Evolutionary conservation across 768 basidiomycete species (phyloP).

Genomic region (Suillus variegatus): DNA sequence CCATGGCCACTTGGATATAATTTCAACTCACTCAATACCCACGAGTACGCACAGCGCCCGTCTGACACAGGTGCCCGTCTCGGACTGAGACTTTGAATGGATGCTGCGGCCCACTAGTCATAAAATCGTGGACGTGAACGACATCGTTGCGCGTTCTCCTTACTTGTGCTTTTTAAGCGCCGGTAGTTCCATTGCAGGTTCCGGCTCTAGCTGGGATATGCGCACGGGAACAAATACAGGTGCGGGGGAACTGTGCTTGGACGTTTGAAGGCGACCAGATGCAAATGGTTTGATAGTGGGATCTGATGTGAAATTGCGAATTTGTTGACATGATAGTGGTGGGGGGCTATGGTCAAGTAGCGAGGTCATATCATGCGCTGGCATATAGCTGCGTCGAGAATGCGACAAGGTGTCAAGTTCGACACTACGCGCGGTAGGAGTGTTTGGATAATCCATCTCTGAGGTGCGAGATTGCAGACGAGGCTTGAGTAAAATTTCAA

Average conservation of each 20-base stretch:
- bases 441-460: too few species aligned
- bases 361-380: conserved; percentile 3
- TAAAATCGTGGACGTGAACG: background rate
- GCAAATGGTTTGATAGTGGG: background rate
- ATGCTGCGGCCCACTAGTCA: background rate
- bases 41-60: background rate
- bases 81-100: background rate
- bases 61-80: background rate
- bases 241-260: conserved; percentile 20
- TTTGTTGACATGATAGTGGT: conserved; percentile 6
- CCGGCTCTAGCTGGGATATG: conserved; percentile 32
- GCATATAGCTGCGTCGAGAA: background rate
- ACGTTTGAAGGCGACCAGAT: background rate
- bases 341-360: background rate
- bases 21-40: background rate
- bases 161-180: conserved; percentile 2
- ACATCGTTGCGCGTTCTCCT: background rate
- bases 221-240: conserved; percentile 25
- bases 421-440: background rate
- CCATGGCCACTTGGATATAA: background rate
- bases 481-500: conserved; percentile 18
- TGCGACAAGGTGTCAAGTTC: background rate
- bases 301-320: conserved; percentile 2
- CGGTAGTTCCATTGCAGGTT: conserved; percentile 34
- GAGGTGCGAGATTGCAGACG: background rate